These are phyloP conservation scores for Polygonum maritimum DNA, from an alignment of 148 eudicot genomes.

Conservation along the genomic window DNA sequence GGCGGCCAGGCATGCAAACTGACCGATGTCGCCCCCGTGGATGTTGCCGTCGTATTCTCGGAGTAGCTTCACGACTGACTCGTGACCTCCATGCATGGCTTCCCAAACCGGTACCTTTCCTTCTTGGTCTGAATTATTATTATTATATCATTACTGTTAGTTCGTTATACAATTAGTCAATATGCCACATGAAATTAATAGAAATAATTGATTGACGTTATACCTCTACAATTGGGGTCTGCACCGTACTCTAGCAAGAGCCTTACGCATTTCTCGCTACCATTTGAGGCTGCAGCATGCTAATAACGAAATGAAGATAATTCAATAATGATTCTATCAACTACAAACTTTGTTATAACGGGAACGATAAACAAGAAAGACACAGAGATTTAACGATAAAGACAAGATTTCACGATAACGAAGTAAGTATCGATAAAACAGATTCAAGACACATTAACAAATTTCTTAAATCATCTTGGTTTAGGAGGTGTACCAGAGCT, in stretches of 20 bases:
- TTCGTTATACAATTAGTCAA: no score
- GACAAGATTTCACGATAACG: neutral
- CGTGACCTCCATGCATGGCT: conserved; percentile 52
- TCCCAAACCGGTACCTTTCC: conserved; percentile 85
- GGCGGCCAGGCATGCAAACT: conserved; percentile 48
- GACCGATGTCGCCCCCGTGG: conserved; percentile 50
- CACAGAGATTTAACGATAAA: neutral
- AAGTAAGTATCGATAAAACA: neutral
- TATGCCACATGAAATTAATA: no score
- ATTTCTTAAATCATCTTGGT: neutral
- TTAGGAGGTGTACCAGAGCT: conserved; percentile 37
- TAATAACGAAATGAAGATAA: conserved; percentile 14
- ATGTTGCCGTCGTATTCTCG: conserved; percentile 40
- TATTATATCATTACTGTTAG: no score
- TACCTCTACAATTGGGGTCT: conserved; percentile 83
- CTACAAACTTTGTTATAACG: no score
- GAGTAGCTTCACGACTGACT: conserved; percentile 33
- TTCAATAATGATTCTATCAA: no score
- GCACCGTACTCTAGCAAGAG: conserved; percentile 77
- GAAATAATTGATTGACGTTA: no score
- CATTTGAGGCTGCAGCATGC: conserved; percentile 90
- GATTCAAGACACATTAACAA: neutral
- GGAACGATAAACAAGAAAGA: no score
- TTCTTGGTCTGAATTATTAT: conserved; percentile 38
- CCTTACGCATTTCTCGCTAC: conserved; percentile 67